Evolutionary conservation across 1,139 yeast species (phyloP), one percentile per base, ranked within the genome.

Genomic region (Scheffersomyces segobiensis): DNA sequence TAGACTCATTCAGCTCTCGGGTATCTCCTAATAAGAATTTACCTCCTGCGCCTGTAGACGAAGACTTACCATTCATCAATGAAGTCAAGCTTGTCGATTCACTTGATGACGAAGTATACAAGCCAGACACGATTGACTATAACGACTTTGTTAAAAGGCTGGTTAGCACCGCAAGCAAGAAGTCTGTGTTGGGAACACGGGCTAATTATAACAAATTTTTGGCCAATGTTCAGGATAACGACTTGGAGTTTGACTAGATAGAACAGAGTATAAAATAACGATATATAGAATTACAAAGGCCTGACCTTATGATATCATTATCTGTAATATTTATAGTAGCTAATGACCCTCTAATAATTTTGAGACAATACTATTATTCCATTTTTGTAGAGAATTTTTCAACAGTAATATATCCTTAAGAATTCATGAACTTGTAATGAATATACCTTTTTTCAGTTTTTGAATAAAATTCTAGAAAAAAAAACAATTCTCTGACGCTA

Each of bases 121-220:
- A 52, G 42, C 56, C 57, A 49, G 58, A 56, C 52, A 61, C 59
- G 50, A 58, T 59, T 8, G 55, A 49, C 48, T 54, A 56, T 14
- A 57, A 57, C 22, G 52, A 49, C 47, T 55, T 50, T 50, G 50
- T 54, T 7, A 65, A 65, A 17, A 66, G 83, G 59, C 75, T 68
- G 71, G 69, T 69, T 56, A 77, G 78, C 42, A 68, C 72, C 12
- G 62, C 64, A 64, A 76, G 80, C 55, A 76, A 75, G 60, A 70
- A 71, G 56, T 74, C 79, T 1, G 76, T 79, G 3, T 70, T 80
- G 60, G 81, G 82, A 0, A 80, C 84, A 1, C 66, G 81, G 42
- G 76, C 74, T 21, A 77, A 78, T 59, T 79, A 80, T 64, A 70
- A 70, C 56, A 72, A 69, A 60, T 79, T 80, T 59, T 58, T 79